Conservation (phyloP, 2,329 filamentous ascomycete species). For the Tolypocladium ophioglossoides region DNA sequence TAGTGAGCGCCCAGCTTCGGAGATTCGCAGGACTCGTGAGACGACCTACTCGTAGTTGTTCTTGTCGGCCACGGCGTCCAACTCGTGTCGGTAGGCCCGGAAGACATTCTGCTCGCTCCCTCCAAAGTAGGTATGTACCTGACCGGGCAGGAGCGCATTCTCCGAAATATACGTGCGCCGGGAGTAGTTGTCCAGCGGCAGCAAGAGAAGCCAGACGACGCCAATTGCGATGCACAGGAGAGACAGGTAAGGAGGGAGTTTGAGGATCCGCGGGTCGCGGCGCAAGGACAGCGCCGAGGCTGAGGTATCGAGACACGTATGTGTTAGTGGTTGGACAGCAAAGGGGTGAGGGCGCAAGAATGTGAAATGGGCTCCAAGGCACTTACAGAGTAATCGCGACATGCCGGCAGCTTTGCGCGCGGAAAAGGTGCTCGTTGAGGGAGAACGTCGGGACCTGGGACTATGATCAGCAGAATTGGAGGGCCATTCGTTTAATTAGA, state of each 20-base stretch:
- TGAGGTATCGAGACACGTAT: conserved; percentile 13
- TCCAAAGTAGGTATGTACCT: conserved; percentile 96
- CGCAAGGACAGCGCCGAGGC: conserved; percentile 59
- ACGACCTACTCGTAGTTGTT: conserved; percentile 40
- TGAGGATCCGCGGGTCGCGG: conserved; percentile 70
- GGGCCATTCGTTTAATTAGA: not conserved
- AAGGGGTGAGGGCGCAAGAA: not conserved
- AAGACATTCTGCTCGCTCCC: conserved; percentile 95
- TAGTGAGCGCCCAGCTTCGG: not conserved
- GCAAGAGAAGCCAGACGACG: conserved; percentile 77
- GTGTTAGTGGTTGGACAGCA: not conserved
- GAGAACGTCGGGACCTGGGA: not conserved
- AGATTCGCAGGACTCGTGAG: not conserved
- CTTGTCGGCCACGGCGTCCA: conserved; percentile 49
- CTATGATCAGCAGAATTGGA: not conserved
- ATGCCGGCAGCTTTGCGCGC: conserved; percentile 21
- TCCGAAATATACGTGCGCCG: conserved; percentile 93
- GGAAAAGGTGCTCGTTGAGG: not conserved
- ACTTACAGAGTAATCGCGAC: conserved; percentile 45
- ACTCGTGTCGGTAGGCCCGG: conserved; percentile 77
- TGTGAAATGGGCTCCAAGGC: not conserved
- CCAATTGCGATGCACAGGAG: conserved; percentile 76
- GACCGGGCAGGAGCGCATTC: conserved; percentile 87
- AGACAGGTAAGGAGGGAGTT: conserved; percentile 80
- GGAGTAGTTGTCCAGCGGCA: conserved; percentile 86